These are phyloP conservation scores for Erucastrum elatum DNA, from an alignment of 345 rosid genomes.

Conservation along the genomic window DNA sequence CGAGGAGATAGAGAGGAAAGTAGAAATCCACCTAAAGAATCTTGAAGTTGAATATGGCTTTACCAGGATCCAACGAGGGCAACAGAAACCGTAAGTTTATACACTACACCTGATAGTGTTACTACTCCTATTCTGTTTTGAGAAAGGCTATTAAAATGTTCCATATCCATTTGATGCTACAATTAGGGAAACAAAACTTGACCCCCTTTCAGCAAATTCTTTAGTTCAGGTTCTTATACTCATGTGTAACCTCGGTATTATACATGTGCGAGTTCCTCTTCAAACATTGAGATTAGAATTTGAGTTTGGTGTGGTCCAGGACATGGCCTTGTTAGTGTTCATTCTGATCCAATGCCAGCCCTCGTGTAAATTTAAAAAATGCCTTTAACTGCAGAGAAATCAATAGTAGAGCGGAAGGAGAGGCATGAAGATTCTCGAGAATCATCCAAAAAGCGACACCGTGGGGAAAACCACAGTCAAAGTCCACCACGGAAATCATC, in stretches of 20 bases:
- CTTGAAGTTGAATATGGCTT: conserved; percentile 71
- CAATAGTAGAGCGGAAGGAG: conserved; percentile 60
- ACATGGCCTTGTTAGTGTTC: background rate
- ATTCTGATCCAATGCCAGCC: background rate
- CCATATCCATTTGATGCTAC: background rate
- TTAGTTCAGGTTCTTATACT: background rate
- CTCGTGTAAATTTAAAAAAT: background rate
- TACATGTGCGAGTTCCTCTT: background rate
- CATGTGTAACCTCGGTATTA: background rate
- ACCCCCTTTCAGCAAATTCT: background rate
- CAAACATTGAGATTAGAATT: background rate
- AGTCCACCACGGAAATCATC: conserved; percentile 75
- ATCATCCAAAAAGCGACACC: conserved; percentile 74
- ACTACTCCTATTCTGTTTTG: conserved; percentile 11
- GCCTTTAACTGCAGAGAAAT: conserved; percentile 52
- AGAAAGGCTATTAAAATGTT: background rate
- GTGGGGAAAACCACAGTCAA: conserved; percentile 53
- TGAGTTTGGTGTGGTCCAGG: conserved; percentile 6
- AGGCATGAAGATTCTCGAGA: conserved; percentile 60
- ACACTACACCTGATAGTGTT: background rate
- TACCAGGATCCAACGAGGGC: conserved; percentile 40
- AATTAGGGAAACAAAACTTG: background rate
- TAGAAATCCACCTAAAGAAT: conserved; percentile 66
- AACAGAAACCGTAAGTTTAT: conserved; percentile 58
- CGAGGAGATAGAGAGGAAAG: conserved; percentile 91